Percentiles rank a stretch among this genome's conserved stretches.
phyloP scores from a whole-genome alignment of 208 protist species.

The Trypanosomatidae sp. region DNA sequence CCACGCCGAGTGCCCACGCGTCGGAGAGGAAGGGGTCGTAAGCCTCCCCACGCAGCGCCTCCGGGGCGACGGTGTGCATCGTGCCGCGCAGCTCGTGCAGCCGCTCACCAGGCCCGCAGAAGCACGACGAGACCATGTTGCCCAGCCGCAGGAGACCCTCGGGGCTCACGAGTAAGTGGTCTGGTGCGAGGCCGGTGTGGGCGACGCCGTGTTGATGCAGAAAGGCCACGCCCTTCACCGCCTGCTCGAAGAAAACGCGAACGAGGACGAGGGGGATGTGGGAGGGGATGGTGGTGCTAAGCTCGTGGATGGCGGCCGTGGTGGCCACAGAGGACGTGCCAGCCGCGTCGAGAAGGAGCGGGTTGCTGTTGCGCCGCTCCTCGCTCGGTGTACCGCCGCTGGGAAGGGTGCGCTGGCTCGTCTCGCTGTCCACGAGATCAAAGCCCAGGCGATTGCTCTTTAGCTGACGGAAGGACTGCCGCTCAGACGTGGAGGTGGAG shows the following conservation, averaged over 20 bases:
- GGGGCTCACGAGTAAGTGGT: constrained; percentile 77
- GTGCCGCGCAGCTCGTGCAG: constrained; percentile 72
- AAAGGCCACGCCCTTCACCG: constrained; percentile 71
- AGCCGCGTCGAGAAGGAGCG: not conserved
- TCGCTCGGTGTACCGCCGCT: no score
- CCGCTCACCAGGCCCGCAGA: constrained; percentile 45
- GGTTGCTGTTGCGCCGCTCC: no score
- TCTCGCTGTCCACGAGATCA: no score
- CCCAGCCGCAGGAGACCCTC: constrained; percentile 71
- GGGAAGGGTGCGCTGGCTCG: no score
- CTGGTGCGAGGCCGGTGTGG: constrained; percentile 81
- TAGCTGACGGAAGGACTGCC: no score
- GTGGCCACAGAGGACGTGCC: not conserved
- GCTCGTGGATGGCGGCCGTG: constrained; percentile 1
- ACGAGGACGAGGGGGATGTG: constrained; percentile 25
- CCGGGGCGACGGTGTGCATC: constrained; percentile 83
- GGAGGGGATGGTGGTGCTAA: not conserved
- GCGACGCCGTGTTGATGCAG: constrained; percentile 75
- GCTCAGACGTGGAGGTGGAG: no score
- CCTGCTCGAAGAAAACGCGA: constrained; percentile 59
- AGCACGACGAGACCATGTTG: constrained; percentile 71
- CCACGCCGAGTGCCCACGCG: constrained; percentile 79
- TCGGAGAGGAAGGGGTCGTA: constrained; percentile 85
- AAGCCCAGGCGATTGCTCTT: no score
- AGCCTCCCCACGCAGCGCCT: constrained; percentile 59